These are phyloP conservation scores for Trichoderma sp. DNA, from an alignment of 2,329 filamentous ascomycete species.

Conservation along the genomic window DNA sequence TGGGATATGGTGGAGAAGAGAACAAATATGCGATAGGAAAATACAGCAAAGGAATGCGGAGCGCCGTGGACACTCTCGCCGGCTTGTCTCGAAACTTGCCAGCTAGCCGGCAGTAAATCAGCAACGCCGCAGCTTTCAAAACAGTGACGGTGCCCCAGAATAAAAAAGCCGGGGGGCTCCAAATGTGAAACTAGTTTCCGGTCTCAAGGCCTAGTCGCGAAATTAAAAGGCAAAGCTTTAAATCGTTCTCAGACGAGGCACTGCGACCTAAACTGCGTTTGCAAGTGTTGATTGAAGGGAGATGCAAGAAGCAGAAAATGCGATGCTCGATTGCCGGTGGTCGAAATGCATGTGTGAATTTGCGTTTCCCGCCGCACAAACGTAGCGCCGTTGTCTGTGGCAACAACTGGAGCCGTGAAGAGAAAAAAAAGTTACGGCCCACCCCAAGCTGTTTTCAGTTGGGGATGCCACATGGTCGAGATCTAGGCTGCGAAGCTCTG, in stretches of 20 bases:
- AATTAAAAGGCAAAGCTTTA: constrained; percentile 18
- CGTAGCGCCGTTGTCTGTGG: constrained; percentile 46
- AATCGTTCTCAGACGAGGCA: background rate
- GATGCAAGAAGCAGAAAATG: background rate
- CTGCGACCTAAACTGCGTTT: constrained; percentile 3
- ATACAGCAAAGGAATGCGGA: constrained; percentile 15
- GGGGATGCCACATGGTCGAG: background rate
- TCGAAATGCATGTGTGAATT: constrained; percentile 27
- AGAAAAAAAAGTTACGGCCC: constrained; percentile 3
- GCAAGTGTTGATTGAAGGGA: constrained; percentile 23
- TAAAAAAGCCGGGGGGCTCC: constrained; percentile 14
- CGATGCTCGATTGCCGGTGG: constrained; percentile 1
- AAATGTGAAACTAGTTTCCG: constrained; percentile 23
- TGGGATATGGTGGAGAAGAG: background rate
- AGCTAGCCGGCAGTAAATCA: constrained; percentile 16
- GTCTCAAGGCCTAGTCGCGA: constrained; percentile 15
- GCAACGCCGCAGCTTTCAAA: constrained; percentile 23
- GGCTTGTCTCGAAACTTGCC: constrained; percentile 27
- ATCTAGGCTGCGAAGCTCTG: background rate
- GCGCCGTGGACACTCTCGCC: background rate
- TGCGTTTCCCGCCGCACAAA: constrained; percentile 40
- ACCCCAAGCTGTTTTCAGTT: background rate
- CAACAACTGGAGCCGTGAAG: constrained; percentile 35
- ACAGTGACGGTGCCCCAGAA: constrained; percentile 11
- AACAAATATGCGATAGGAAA: background rate